These are phyloP conservation scores for Penicillium concentricum DNA, from an alignment of 2,329 filamentous ascomycete species.

Conservation along the genomic window DNA sequence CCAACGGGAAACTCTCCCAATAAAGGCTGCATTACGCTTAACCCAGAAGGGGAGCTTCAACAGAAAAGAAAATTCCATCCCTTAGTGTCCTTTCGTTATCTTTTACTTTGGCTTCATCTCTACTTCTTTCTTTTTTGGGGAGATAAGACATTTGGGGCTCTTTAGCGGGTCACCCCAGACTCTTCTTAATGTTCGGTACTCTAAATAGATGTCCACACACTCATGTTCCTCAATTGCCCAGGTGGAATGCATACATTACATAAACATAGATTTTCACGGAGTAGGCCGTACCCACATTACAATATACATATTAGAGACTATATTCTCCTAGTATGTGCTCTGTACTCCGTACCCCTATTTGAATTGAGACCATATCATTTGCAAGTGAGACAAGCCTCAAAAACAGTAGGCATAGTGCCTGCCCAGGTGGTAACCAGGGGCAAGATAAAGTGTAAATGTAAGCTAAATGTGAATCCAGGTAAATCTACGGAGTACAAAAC, in stretches of 20 bases:
- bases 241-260: no score
- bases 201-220: not conserved
- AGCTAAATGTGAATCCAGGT: not conserved
- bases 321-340: not conserved
- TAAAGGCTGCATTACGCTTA: conserved; percentile 18
- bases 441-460: not conserved
- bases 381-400: not conserved
- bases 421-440: not conserved
- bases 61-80: conserved; percentile 26
- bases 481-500: not conserved
- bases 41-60: conserved; percentile 39
- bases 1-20: conserved; percentile 12
- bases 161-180: conserved; percentile 1
- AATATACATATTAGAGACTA: not conserved
- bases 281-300: not conserved
- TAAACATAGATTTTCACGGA: no score
- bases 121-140: conserved; percentile 2
- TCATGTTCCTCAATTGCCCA: no score
- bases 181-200: not conserved
- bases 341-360: not conserved
- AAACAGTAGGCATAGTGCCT: not conserved
- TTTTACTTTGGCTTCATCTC: not conserved
- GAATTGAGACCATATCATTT: not conserved
- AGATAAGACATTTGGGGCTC: conserved; percentile 4
- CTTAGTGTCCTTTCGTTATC: not conserved